These are phyloP conservation scores for Paraconiothyrium sp. DNA, from an alignment of 2,329 filamentous ascomycete species.

Conservation along the genomic window DNA sequence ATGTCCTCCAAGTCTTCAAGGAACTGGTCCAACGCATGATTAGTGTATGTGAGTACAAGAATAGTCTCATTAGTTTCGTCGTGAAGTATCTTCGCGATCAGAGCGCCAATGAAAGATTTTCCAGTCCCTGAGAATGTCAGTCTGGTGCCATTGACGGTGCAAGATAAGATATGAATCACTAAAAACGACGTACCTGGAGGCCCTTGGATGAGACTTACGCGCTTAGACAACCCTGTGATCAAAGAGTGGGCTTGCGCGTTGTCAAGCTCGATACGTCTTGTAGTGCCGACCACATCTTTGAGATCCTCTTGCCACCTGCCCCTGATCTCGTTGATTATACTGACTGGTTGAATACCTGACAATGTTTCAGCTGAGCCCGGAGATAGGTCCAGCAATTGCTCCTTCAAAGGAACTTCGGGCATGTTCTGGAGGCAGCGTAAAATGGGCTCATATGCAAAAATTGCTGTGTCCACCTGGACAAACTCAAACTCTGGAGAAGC, in stretches of 20 bases:
- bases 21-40: constrained; percentile 59
- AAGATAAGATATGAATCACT: no score
- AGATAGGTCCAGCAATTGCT: constrained; percentile 58
- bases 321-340: constrained; percentile 37
- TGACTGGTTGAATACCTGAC: constrained; percentile 35
- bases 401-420: constrained; percentile 64
- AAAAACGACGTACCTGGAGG: constrained; percentile 67
- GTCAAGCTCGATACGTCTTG: constrained; percentile 54
- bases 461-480: constrained; percentile 69
- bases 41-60: constrained; percentile 75
- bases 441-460: constrained; percentile 76
- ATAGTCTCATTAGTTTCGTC: constrained; percentile 61
- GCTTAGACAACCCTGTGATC: constrained; percentile 61
- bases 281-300: constrained; percentile 28
- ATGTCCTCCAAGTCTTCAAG: constrained; percentile 70
- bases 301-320: constrained; percentile 29
- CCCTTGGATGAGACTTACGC: constrained; percentile 73
- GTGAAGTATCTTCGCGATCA: constrained; percentile 67
- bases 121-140: constrained; percentile 66
- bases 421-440: constrained; percentile 67
- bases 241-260: constrained; percentile 67
- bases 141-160: no score
- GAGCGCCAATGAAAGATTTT: constrained; percentile 77
- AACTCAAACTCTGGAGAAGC: constrained; percentile 55
- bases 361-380: constrained; percentile 26